Evolutionary conservation across 2,329 filamentous ascomycete species (phyloP).

Genomic region (Coleophoma cylindrospora): DNA sequence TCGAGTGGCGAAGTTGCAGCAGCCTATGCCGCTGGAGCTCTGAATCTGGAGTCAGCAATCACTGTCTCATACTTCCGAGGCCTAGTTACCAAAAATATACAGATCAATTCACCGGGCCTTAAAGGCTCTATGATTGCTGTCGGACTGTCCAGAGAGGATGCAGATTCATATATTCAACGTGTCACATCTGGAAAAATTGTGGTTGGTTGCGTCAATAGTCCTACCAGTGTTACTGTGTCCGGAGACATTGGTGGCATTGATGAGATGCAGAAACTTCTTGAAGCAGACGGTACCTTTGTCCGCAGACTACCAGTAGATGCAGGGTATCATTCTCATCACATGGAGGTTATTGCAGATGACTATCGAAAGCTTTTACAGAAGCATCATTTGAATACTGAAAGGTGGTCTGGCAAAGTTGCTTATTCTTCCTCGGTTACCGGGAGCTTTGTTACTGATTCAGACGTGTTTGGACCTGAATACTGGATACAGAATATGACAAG

Average conservation of each 20-base stretch:
- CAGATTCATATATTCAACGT: conserved; percentile 17
- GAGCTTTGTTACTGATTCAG: neutral
- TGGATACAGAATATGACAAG: conserved; percentile 41
- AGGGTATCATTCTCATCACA: conserved; percentile 36
- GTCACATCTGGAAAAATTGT: conserved; percentile 4
- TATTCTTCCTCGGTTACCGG: conserved; percentile 29
- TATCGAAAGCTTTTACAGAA: conserved; percentile 1
- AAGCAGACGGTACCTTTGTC: conserved; percentile 25
- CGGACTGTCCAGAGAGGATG: conserved; percentile 19
- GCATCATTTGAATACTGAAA: neutral
- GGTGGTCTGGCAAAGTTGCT: neutral
- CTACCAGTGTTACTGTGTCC: conserved; percentile 31
- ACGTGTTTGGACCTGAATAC: conserved; percentile 29
- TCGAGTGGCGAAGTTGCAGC: conserved; percentile 31
- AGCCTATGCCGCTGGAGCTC: conserved; percentile 24
- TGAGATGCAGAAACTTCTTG: conserved; percentile 7
- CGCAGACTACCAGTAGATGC: conserved; percentile 30
- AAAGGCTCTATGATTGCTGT: conserved; percentile 43
- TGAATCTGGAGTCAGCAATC: conserved; percentile 13
- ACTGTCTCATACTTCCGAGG: conserved; percentile 19
- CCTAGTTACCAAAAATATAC: neutral
- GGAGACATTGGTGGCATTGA: conserved; percentile 15
- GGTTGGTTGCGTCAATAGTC: conserved; percentile 30
- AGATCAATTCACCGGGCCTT: conserved; percentile 7
- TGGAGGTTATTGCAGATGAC: conserved; percentile 16